These are phyloP conservation scores for Entrophospora sp. DNA, from an alignment of 192 early-diverging fungal genomes.

Conservation along the genomic window DNA sequence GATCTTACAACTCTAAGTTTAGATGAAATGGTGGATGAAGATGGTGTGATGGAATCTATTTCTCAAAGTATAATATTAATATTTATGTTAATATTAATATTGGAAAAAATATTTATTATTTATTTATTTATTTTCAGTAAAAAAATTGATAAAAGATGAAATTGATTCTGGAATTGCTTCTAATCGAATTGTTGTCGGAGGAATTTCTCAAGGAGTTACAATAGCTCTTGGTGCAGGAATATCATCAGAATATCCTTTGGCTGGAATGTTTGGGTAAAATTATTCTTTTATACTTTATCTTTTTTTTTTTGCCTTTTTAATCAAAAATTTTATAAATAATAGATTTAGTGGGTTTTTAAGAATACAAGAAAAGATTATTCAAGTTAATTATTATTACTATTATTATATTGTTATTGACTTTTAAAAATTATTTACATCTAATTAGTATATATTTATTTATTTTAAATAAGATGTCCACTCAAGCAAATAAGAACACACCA, in stretches of 20 bases:
- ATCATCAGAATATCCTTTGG: conserved; percentile 53
- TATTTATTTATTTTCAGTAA: background rate
- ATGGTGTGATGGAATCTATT: background rate
- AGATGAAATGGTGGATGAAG: conserved; percentile 51
- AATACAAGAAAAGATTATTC: conserved; percentile 37
- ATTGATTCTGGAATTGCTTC: conserved; percentile 70
- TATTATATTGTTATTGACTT: background rate
- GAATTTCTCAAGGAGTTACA: conserved; percentile 89
- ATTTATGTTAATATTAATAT: background rate
- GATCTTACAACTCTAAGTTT: conserved; percentile 13
- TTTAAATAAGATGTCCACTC: conserved; percentile 33
- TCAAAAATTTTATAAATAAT: conserved; percentile 29
- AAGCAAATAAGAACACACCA: conserved; percentile 60
- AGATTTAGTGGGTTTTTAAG: conserved; percentile 76
- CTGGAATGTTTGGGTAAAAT: conserved; percentile 23
- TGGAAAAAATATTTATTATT: background rate
- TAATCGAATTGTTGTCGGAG: conserved; percentile 81
- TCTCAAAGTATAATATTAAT: background rate
- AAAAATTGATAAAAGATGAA: conserved; percentile 50
- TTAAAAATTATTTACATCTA: background rate
- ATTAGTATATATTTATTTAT: background rate
- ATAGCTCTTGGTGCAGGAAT: conserved; percentile 64
- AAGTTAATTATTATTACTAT: no score
- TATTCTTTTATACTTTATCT: background rate
- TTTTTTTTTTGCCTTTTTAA: conserved; percentile 22